A percentile compares a stretch with the other conserved stretches of the same genome.
Evolutionary conservation across 805 yeast genomes (phyloP).

Genomic region (Starmerella powellii): DNA sequence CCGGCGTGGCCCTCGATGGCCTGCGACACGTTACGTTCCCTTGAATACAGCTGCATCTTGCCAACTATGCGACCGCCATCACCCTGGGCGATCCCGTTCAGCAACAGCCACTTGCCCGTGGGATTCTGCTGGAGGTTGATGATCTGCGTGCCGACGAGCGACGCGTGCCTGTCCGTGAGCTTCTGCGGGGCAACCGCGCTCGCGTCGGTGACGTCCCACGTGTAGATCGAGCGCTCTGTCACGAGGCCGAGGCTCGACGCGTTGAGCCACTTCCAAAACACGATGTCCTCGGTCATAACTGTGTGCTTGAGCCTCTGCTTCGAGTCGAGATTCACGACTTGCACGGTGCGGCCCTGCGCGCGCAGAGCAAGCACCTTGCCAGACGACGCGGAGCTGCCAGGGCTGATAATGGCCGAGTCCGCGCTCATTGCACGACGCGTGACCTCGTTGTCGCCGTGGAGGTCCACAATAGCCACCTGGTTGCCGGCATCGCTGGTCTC

Average conservation of each 20-base stretch:
- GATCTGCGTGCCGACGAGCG: slow-evolving; percentile 66
- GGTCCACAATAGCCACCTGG: slow-evolving; percentile 79
- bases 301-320: slow-evolving; percentile 83
- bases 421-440: slow-evolving; percentile 92
- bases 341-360: slow-evolving; percentile 93
- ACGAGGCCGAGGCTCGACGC: slow-evolving; percentile 67
- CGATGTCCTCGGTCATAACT: slow-evolving; percentile 75
- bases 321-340: slow-evolving; percentile 71
- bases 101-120: slow-evolving; percentile 81
- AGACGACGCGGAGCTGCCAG: slow-evolving; percentile 36
- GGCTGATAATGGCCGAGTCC: slow-evolving; percentile 95
- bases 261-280: slow-evolving; percentile 90
- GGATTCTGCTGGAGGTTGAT: slow-evolving; percentile 79
- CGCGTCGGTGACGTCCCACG: slow-evolving; percentile 76
- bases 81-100: slow-evolving; percentile 79
- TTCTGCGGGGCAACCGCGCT: slow-evolving; percentile 66
- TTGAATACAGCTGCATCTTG: slow-evolving; percentile 83
- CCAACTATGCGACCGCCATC: slow-evolving; percentile 92
- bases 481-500: slow-evolving; percentile 43
- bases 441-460: slow-evolving; percentile 63
- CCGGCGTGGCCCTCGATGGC: slow-evolving; percentile 98
- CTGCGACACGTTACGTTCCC: slow-evolving; percentile 83
- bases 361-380: slow-evolving; percentile 74
- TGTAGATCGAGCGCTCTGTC: slow-evolving; percentile 60
- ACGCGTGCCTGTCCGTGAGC: slow-evolving; percentile 72